Conservation (phyloP, 2,329 filamentous ascomycete species). For the Acrocalymma vagum region DNA sequence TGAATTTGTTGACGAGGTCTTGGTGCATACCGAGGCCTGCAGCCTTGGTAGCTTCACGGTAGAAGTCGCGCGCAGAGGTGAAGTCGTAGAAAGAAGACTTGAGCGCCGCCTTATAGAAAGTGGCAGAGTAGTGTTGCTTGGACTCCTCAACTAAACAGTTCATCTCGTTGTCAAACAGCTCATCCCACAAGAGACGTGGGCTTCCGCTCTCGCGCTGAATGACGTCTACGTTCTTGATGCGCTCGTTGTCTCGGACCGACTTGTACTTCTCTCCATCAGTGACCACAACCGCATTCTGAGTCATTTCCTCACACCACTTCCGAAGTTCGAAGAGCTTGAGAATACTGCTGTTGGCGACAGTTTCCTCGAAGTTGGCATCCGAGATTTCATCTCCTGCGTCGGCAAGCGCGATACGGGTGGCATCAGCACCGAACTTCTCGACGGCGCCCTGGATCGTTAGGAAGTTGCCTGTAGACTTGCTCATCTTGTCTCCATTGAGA, state of each 20-base stretch:
- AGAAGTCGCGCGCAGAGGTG: conserved; percentile 85
- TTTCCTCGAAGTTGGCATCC: conserved; percentile 97
- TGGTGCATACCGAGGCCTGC: conserved; percentile 87
- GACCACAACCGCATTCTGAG: conserved; percentile 66
- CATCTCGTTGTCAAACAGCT: conserved; percentile 92
- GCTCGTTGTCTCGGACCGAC: conserved; percentile 51
- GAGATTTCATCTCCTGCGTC: conserved; percentile 94
- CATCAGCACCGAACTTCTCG: conserved; percentile 93
- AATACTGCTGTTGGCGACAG: conserved; percentile 90
- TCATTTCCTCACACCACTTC: conserved; percentile 91
- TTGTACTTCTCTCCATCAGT: conserved; percentile 53
- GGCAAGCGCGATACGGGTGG: conserved; percentile 87
- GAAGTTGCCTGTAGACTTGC: conserved; percentile 97
- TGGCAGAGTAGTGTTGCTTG: conserved; percentile 74
- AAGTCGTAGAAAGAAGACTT: conserved; percentile 84
- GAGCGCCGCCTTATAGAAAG: conserved; percentile 51
- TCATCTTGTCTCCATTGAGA: conserved; percentile 98
- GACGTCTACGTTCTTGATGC: conserved; percentile 60
- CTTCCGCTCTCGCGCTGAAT: conserved; percentile 74
- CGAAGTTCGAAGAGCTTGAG: conserved; percentile 82
- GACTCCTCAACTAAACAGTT: conserved; percentile 83
- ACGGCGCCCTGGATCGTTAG: conserved; percentile 87
- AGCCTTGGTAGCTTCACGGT: conserved; percentile 81
- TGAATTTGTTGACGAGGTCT: conserved; percentile 79
- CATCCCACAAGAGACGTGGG: conserved; percentile 80